phyloP scores from a whole-genome alignment of 371 early-diverging fungal species.

The Mucor circinelloides region DNA sequence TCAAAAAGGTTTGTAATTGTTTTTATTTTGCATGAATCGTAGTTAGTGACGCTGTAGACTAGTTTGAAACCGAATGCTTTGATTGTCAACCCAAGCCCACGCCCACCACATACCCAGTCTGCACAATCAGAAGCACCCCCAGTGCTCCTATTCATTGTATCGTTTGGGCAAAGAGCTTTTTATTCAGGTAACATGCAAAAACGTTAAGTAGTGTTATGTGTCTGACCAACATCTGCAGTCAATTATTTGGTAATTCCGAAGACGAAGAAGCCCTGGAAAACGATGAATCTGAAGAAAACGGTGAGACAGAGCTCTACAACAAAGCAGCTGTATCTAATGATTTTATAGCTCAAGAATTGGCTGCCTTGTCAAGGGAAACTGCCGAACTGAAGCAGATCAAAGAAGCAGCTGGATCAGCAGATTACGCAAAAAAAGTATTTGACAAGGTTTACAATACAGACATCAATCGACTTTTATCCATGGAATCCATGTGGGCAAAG shows the following conservation, averaged over 20 bases:
- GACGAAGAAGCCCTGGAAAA: slow-evolving; percentile 65
- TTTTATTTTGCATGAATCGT: neutral
- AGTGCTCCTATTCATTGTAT: slow-evolving; percentile 97
- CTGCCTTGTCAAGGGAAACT: slow-evolving; percentile 70
- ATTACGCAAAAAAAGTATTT: slow-evolving; percentile 78
- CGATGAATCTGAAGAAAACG: slow-evolving; percentile 61
- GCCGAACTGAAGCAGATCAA: slow-evolving; percentile 69
- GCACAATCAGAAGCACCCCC: slow-evolving; percentile 98
- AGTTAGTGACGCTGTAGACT: neutral
- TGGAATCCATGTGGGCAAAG: slow-evolving; percentile 92
- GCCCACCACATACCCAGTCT: slow-evolving; percentile 91
- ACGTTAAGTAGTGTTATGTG: no score
- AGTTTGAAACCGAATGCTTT: slow-evolving; percentile 88
- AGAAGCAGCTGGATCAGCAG: slow-evolving; percentile 58
- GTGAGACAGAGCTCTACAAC: slow-evolving; percentile 48
- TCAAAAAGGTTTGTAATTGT: slow-evolving; percentile 59
- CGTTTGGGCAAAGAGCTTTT: slow-evolving; percentile 98
- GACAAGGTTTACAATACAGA: slow-evolving; percentile 86
- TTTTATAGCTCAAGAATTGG: slow-evolving; percentile 71
- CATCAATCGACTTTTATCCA: slow-evolving; percentile 72
- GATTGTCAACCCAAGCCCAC: slow-evolving; percentile 95
- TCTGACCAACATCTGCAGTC: slow-evolving; percentile 44
- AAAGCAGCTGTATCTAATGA: slow-evolving; percentile 55
- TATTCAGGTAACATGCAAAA: slow-evolving; percentile 74
- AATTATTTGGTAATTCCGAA: slow-evolving; percentile 83